Base-by-base conservation (phyloP, 2,329 filamentous ascomycete genomes). In the Periconia macrospinosa region DNA sequence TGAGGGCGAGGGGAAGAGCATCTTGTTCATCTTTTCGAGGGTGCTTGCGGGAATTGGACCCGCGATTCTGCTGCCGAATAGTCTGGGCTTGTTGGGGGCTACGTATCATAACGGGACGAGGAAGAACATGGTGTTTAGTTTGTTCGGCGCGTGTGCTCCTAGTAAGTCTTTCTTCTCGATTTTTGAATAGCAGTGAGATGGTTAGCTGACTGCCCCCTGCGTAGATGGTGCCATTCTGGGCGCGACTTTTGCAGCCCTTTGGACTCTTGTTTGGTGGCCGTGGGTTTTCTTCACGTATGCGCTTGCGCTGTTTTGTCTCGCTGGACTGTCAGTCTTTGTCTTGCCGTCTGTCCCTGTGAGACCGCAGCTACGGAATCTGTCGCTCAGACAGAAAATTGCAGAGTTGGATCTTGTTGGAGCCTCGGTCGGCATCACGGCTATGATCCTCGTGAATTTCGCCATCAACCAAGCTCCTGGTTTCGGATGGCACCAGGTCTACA, bases 381-480 rank as follows among this genome's bases (percentile, higher is more conserved):
- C 43, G 6, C 15, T 45, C 18, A 47, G 49, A 30, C 57, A 70
- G 33, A 71, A 56, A 50, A 62, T 73, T 53, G 55, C 55, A 49
- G 67, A 74, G 30, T 63, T 80, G 6, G 79, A 82, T 52, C 58
- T 76, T 18, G 61, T 77, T 6, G 82, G 81, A 11, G 76, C 76
- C 6, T 54, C 73, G 3, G 70, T 76, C 3, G 85, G 86, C 1
- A 76, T 88, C 17, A 73, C 76, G 0, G 80, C 80, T 0, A 73
- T 89, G 20, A 76, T 86, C 0, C 74, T 89, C 17, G 79, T 89
- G 71, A 88, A 87, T 65, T 83, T 89, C 60, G 83, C 85, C 0
- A 88, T 84, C 83, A 88, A 86, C 54, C 85, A 89, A 63, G 85
- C 83, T 0, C 80, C 83, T 0, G 75, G 83, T 0, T 81, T 79